Base-by-base conservation (phyloP, 441 rosid species). In the Gossypium schwendimanii region DNA sequence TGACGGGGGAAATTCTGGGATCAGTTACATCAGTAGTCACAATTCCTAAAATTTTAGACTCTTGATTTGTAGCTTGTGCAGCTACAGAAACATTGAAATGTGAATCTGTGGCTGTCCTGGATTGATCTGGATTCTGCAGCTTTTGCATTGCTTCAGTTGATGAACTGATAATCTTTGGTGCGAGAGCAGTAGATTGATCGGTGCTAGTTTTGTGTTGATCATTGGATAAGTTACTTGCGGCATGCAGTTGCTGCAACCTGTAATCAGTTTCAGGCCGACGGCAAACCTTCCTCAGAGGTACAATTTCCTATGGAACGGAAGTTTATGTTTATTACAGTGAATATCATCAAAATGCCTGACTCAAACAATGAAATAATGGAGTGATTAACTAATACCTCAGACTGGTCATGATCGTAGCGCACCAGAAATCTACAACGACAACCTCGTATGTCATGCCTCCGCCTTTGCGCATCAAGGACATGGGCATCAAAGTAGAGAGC, bases 391-490 rank as follows among this genome's bases (percentile, higher is more conserved):
- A 72, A 62, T 82, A 93, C 99, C 99, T 95, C 98, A 10, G 97
- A 84, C 36, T 86, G 95, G 78, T 95, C 98, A 73, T 95, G 99
- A 83, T 87, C 94, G 76, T 95, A 95, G 63, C 97, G 98, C 79
- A 95, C 99, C 81, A 93, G 83, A 81, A 95, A 93, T 77, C 99
- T 85, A 82, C 99, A 95, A n/a, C 97, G 97, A 79, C 99, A 95
- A 75, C 99, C 99, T 86, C 99, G 90, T 7, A 87, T 90, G 81
- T 95, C 99, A 78, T 95, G 99, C 70, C 99, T 85, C 74, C 99
- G 81, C 75, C 98, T 92, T 84, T 95, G 98, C 1, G 98, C 97
- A 75, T 93, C 95, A 20, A 95, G 96, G 79, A 93, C 99, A 82
- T 87, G 92, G 64, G 98, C 99, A 73, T 95, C 99, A 69, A 82